Percentiles rank a stretch among this genome's conserved stretches.
phyloP scores from a whole-genome alignment of 2,329 filamentous ascomycete genomes.

The Sphaerulina musiva region DNA sequence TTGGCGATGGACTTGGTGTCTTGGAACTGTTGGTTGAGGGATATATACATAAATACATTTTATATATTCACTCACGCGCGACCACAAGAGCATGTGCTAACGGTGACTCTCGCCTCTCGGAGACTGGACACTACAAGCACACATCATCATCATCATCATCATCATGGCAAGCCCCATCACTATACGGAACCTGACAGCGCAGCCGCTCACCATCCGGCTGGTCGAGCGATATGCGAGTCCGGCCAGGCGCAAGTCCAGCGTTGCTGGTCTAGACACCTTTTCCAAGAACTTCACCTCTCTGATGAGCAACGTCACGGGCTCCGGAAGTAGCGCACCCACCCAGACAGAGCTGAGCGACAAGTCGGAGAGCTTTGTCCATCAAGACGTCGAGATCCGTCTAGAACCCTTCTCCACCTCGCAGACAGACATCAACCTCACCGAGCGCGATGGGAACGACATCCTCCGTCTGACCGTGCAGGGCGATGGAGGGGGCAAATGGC shows the following conservation, averaged over 20 bases:
- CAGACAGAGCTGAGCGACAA: constrained; percentile 46
- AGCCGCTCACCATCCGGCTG: constrained; percentile 62
- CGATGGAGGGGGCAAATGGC: constrained; percentile 56
- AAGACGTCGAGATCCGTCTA: constrained; percentile 58
- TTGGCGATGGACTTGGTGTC: too few relatives aligned
- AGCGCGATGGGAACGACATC: constrained; percentile 54
- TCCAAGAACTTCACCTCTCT: constrained; percentile 28
- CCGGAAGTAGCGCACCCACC: constrained; percentile 24
- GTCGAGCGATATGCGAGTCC: constrained; percentile 65
- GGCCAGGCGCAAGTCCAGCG: constrained; percentile 30
- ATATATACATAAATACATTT: too few relatives aligned
- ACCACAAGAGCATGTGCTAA: not conserved
- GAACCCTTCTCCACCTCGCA: constrained; percentile 60
- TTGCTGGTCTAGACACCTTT: constrained; percentile 37
- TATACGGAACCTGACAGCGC: constrained; percentile 75
- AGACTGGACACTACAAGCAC: not conserved
- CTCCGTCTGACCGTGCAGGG: constrained; percentile 68
- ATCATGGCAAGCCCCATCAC: constrained; percentile 46
- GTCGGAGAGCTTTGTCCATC: constrained; percentile 54
- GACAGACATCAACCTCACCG: constrained; percentile 56
- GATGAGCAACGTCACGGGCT: constrained; percentile 28
- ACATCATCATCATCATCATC: constrained; percentile 14
- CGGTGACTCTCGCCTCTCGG: not conserved
- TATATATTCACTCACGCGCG: too few relatives aligned
- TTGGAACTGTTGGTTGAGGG: too few relatives aligned